Percentiles rank a stretch among this genome's conserved stretches.
phyloP scores from a whole-genome alignment of 352 stramenopile genomes.

The Phytophthora sojae region DNA sequence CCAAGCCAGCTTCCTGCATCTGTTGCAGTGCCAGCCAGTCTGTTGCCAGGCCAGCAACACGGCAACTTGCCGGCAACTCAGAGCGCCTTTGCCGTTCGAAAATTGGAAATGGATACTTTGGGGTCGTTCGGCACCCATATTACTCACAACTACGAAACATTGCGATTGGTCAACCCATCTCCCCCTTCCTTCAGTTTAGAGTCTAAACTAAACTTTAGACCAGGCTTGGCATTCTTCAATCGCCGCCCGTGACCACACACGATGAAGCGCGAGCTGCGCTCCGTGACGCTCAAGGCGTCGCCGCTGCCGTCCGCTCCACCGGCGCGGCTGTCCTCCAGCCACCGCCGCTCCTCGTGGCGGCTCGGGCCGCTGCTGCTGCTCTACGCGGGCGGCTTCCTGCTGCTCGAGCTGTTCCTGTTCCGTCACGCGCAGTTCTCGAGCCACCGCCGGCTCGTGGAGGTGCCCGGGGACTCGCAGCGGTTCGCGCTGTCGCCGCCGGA shows the following conservation, averaged over 20 bases:
- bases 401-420: slow-evolving; percentile 29
- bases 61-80: background rate
- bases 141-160: background rate
- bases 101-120: background rate
- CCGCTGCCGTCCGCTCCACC: background rate
- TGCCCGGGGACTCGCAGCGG: slow-evolving; percentile 21
- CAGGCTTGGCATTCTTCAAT: slow-evolving; percentile 13
- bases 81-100: background rate
- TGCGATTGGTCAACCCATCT: slow-evolving; percentile 12
- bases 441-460: slow-evolving; percentile 19
- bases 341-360: slow-evolving; percentile 3
- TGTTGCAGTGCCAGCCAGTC: background rate
- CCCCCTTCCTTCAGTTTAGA: background rate
- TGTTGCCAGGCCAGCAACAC: background rate
- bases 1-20: background rate
- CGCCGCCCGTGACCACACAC: slow-evolving; percentile 8
- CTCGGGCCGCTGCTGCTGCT: slow-evolving; percentile 29
- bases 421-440: slow-evolving; percentile 11
- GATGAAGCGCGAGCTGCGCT: slow-evolving; percentile 31
- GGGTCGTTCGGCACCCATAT: background rate
- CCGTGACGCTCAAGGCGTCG: slow-evolving; percentile 34
- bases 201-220: no score
- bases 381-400: slow-evolving; percentile 23
- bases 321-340: background rate
- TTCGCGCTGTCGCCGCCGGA: slow-evolving; percentile 27